Conservation (phyloP, 768 basidiomycete species). For the Tulasnella sp. region DNA sequence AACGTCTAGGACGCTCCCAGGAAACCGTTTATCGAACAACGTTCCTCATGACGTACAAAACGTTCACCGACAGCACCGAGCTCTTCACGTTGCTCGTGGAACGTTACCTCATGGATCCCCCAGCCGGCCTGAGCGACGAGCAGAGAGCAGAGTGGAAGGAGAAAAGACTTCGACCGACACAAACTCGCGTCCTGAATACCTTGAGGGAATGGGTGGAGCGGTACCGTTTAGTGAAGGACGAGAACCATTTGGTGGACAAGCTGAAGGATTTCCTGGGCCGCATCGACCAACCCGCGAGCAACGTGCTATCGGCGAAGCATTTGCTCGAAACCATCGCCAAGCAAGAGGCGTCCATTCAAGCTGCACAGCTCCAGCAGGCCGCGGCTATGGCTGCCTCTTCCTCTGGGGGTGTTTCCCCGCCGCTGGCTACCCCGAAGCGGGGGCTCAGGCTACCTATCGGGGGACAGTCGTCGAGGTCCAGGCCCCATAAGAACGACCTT, state of each 20-base stretch:
- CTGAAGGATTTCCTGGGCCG: slow-evolving; percentile 60
- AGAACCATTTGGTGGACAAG: slow-evolving; percentile 60
- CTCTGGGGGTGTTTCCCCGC: neutral
- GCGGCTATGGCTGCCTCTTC: neutral
- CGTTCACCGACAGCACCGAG: slow-evolving; percentile 70
- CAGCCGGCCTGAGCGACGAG: slow-evolving; percentile 50
- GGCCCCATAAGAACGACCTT: slow-evolving; percentile 62
- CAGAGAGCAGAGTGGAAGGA: slow-evolving; percentile 70
- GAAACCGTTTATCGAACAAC: slow-evolving; percentile 53
- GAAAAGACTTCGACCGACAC: slow-evolving; percentile 63
- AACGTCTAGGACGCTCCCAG: slow-evolving; percentile 26
- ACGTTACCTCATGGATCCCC: slow-evolving; percentile 60
- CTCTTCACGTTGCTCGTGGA: slow-evolving; percentile 71
- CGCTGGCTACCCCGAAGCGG: neutral
- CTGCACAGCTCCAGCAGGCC: neutral
- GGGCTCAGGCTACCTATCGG: slow-evolving; percentile 20
- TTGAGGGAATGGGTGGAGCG: slow-evolving; percentile 61
- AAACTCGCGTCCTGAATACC: slow-evolving; percentile 42
- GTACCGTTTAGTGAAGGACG: slow-evolving; percentile 64
- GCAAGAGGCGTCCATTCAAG: slow-evolving; percentile 43
- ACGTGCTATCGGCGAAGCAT: slow-evolving; percentile 52
- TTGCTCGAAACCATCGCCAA: slow-evolving; percentile 59
- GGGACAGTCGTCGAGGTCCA: slow-evolving; percentile 46
- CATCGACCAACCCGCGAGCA: slow-evolving; percentile 47
- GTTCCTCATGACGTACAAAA: slow-evolving; percentile 85